Percentiles rank a stretch among this genome's conserved stretches.
These are phyloP conservation scores for Boletus reticulatus DNA, from an alignment of 768 basidiomycete genomes.

Conservation along the genomic window DNA sequence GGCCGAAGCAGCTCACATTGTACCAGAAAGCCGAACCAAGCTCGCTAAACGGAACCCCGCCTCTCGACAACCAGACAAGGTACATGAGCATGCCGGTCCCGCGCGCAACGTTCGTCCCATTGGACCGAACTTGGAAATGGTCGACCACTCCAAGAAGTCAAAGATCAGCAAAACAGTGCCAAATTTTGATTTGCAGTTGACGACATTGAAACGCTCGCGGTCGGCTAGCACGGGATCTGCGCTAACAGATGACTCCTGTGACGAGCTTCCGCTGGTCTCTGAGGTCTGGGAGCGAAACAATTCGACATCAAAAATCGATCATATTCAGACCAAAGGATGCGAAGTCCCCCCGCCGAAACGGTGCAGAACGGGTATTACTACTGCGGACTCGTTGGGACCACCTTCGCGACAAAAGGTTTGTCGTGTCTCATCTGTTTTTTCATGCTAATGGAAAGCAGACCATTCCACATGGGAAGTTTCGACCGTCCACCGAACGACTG, in stretches of 20 bases:
- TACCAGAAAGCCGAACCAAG: conserved; percentile 25
- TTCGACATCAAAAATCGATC: conserved; percentile 31
- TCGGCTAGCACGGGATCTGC: conserved; percentile 17
- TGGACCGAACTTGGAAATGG: conserved; percentile 45
- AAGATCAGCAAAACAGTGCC: conserved; percentile 28
- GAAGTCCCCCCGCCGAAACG: conserved; percentile 20
- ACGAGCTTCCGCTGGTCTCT: conserved; percentile 34
- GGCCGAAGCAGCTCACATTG: neutral
- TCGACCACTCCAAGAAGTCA: conserved; percentile 10
- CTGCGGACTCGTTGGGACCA: neutral
- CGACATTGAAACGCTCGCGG: conserved; percentile 26
- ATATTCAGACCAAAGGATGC: conserved; percentile 34
- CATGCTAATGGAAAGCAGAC: conserved; percentile 11
- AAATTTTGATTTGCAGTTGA: conserved; percentile 52
- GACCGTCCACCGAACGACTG: conserved; percentile 7
- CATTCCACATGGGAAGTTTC: neutral
- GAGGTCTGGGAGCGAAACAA: conserved; percentile 33
- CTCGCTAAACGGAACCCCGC: conserved; percentile 20
- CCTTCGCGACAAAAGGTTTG: conserved; percentile 15
- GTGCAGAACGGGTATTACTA: neutral
- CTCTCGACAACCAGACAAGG: conserved; percentile 40
- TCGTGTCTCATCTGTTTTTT: neutral
- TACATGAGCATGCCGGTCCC: conserved; percentile 45
- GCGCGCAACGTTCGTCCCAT: conserved; percentile 36
- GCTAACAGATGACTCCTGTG: conserved; percentile 32